Base-by-base conservation (phyloP, 2,329 filamentous ascomycete genomes). In the Xylaria sp. region DNA sequence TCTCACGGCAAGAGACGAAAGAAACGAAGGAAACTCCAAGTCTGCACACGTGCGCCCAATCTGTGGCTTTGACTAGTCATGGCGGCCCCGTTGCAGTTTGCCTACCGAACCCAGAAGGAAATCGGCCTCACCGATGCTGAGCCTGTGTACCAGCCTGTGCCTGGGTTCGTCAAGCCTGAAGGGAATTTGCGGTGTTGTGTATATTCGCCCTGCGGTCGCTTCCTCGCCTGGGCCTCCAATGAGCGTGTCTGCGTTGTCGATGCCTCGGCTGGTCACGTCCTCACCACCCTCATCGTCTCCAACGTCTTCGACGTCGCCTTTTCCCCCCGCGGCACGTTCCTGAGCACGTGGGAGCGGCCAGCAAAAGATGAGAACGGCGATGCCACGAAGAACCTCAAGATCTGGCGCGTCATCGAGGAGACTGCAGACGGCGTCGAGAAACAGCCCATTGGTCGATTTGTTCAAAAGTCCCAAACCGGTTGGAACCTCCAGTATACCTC, bases 401-500 rank as follows among this genome's bases (percentile, higher is more conserved):
- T 99, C 76, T 99, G 96, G 96, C 90, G 90, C 79, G 94, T 93
- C 44, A 84, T 93, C 65, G 92, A 95, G 78, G 89, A 92, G 9
- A 80, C 86, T 13, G 83, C 89, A 56, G 87, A 87, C 55, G 88
- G 82, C 58, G 83, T 83, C 69, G 88, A 91, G 74, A 92, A 93
- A 82, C 86, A 91, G 76, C 90, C 94, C 37, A 87, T 98, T 55
- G 95, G 94, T 72, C 88, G 90, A 77, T 99, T 97, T 80, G 96
- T 99, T 74, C 96, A 99, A 82, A 98, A 98, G 86, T 92, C 90
- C 73, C 94, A 97, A 85, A 93, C 92, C 55, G 93, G 94, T 78
- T 98, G 95, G 95, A 98, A 98, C 80, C 86, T 99, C 79, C 95
- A 98, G 83, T 99, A 98, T 82, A 97, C 94, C 37, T 88, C 89